A percentile compares a stretch with the other conserved stretches of the same genome.
These are phyloP conservation scores for Nicotiana benthamiana DNA, from an alignment of 257 asterid species.

Conservation along the genomic window DNA sequence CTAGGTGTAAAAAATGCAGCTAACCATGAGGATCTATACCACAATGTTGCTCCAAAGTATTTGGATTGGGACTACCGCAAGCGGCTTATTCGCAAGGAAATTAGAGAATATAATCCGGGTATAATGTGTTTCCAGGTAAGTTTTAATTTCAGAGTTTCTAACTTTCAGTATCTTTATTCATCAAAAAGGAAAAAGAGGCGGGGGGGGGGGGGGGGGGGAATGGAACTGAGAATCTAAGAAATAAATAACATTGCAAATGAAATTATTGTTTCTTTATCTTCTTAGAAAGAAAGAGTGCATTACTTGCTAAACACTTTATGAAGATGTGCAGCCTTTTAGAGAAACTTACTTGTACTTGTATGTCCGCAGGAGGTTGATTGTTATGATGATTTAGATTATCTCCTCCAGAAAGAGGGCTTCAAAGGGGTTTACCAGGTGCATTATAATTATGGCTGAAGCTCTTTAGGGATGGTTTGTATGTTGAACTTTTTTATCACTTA, in stretches of 20 bases:
- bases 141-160: slow-evolving; percentile 7
- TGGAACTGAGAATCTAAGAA: neutral
- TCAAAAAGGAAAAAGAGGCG: neutral
- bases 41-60: slow-evolving; percentile 31
- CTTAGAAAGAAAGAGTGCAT: neutral
- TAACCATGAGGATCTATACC: slow-evolving; percentile 59
- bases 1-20: slow-evolving; percentile 66
- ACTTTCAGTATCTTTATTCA: neutral
- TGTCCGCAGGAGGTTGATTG: slow-evolving; percentile 75
- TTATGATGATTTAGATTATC: slow-evolving; percentile 49
- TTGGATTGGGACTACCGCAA: slow-evolving; percentile 73
- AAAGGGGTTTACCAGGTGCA: slow-evolving; percentile 68
- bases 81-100: slow-evolving; percentile 47
- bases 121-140: slow-evolving; percentile 74
- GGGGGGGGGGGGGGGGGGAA: neutral
- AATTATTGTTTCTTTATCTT: neutral
- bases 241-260: neutral
- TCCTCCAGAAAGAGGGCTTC: slow-evolving; percentile 64
- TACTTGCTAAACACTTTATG: neutral
- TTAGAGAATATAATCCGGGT: slow-evolving; percentile 50
- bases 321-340: neutral
- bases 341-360: neutral
- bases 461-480: neutral
- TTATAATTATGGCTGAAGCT: neutral
- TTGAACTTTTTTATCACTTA: neutral